Evolutionary conservation across 2,329 filamentous ascomycete species (phyloP), one percentile per base, ranked within the genome.

Genomic region (Cladosporium sp.): DNA sequence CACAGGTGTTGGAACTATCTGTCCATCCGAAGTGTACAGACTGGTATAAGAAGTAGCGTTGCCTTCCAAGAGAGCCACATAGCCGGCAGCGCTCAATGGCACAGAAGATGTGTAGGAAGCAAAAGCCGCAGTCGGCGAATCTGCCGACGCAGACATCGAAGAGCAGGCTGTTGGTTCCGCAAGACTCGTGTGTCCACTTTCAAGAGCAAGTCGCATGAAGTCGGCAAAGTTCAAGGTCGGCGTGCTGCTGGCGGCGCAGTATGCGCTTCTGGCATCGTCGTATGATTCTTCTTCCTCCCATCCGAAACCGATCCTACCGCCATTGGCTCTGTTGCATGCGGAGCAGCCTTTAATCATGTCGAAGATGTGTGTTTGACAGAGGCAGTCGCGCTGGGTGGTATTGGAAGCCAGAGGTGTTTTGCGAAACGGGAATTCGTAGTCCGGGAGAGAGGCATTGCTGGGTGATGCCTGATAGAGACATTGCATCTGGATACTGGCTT

Each of bases 321-420:
- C 57, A 46, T 64, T 59, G 4, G 49, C 54, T 4, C 49, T 45
- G 46, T 56, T 59, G 52, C 61, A 62, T 15, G 54, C 53, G 3
- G 43, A 25, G 50, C 61, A 62, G 16, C 56, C 61, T 4, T 29
- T 22, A 6, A 52, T 36, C 11, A 49, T 43, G 22, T 52, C 50
- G 52, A 56, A 61, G 46, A 61, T 61, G 27, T 61, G 58, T 11
- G 52, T 55, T 38, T 60, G 47, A 55, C 62, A 64, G 40, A 63
- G 30, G 42, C 61, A 64, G 16, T 53, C 49, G n/a, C 58, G 56
- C 40, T 62, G 59, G n/a, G 56, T 59, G 11, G 49, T 51, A 51
- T 57, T 55, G 29, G 49, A 51, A 9, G 54, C 55, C 36, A 38
- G 27, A 2, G 50, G n/a, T 4, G 38, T 19, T 7, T 18, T 35